phyloP scores from a whole-genome alignment of 1,284 basidiomycete genomes.

The Ceratobasidium sp. region DNA sequence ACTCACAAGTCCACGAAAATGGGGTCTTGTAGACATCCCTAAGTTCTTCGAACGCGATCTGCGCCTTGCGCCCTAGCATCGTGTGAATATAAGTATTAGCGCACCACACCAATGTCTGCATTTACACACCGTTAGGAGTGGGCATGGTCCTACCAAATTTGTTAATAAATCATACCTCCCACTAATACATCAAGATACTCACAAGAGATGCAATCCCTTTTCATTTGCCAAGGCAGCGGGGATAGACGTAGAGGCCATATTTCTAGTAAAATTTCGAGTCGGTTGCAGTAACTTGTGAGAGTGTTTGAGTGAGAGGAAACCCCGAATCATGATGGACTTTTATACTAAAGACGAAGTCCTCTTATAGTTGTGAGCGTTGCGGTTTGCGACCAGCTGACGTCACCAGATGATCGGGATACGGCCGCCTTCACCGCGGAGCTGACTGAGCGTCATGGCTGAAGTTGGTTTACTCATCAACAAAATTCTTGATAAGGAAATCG shows the following conservation, averaged over 20 bases:
- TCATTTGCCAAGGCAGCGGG: constrained; percentile 27
- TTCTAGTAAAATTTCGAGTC: background rate
- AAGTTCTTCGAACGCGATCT: constrained; percentile 39
- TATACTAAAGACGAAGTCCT: background rate
- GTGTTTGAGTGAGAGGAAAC: constrained; percentile 2
- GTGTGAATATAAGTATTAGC: background rate
- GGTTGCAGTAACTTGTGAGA: background rate
- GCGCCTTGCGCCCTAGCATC: constrained; percentile 21
- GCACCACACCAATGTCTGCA: background rate
- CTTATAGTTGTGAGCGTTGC: background rate
- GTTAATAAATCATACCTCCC: too few species aligned
- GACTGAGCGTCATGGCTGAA: background rate
- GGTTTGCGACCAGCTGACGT: constrained; percentile 3
- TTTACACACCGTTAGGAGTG: constrained; percentile 32
- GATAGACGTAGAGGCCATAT: constrained; percentile 13
- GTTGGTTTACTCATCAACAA: background rate
- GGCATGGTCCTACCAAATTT: constrained; percentile 20
- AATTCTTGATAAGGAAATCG: background rate
- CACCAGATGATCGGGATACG: background rate
- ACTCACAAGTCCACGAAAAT: constrained; percentile 39
- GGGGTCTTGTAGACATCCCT: constrained; percentile 25
- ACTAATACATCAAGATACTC: constrained; percentile 6
- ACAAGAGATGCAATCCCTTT: constrained; percentile 39
- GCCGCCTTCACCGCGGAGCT: background rate
- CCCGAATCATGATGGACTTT: constrained; percentile 29